Evolutionary conservation across 169 alveolate genomes (phyloP).

Genomic region (Cryptosporidium bovis): DNA sequence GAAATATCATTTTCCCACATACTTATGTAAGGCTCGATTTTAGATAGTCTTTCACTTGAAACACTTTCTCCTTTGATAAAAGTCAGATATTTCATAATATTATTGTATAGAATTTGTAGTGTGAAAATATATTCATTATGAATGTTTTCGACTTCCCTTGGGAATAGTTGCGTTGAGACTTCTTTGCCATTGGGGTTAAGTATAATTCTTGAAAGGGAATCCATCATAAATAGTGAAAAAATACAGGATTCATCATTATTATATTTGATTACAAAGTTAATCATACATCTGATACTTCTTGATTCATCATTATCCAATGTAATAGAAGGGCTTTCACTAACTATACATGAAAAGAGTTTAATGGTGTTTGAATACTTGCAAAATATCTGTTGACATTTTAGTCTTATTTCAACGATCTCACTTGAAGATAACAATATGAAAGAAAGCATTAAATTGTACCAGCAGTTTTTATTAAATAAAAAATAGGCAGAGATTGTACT

Average conservation of each 20-base stretch:
- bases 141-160: conserved; percentile 38
- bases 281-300: neutral
- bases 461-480: neutral
- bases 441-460: conserved; percentile 45
- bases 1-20: too few species aligned
- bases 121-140: conserved; percentile 33
- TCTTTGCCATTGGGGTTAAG: neutral
- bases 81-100: conserved; percentile 13
- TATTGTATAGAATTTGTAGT: neutral
- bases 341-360: neutral
- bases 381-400: neutral
- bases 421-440: conserved; percentile 4
- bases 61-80: neutral
- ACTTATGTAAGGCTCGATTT: too few species aligned
- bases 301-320: neutral
- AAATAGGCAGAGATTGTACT: conserved; percentile 5
- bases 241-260: conserved; percentile 23
- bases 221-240: conserved; percentile 19
- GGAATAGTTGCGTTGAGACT: conserved; percentile 17
- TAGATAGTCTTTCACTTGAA: too few species aligned
- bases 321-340: neutral
- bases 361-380: neutral
- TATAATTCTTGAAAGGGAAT: conserved; percentile 3
- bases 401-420: neutral
- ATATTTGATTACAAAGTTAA: conserved; percentile 3